phyloP scores from a whole-genome alignment of 345 rosid genomes.

The Arabis hirsuta region DNA sequence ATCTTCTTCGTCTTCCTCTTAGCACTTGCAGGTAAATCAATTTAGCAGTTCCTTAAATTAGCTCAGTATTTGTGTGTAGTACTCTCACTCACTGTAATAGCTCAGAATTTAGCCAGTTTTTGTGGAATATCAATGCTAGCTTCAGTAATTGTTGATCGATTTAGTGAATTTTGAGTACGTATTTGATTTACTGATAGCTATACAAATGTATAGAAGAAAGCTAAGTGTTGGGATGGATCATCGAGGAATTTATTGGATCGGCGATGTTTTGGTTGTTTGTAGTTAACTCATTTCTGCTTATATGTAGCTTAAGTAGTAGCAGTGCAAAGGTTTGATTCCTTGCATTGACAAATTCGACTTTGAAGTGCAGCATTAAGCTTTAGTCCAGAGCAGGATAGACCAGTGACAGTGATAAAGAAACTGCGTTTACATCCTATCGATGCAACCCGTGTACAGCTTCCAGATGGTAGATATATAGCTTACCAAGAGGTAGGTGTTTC shows the following conservation, averaged over 20 bases:
- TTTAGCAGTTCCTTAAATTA: not conserved
- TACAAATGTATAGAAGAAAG: not conserved
- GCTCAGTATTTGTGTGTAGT: not conserved
- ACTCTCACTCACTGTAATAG: not conserved
- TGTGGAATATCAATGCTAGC: too few relatives aligned
- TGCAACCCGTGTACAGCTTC: conserved; percentile 70
- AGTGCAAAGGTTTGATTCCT: conserved; percentile 8
- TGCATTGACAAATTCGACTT: conserved; percentile 22
- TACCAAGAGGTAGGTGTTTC: conserved; percentile 76
- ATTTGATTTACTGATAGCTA: not conserved
- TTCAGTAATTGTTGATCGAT: not conserved
- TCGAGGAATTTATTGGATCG: not conserved
- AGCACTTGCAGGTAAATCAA: conserved; percentile 67
- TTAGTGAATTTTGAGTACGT: not conserved
- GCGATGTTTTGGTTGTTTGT: not conserved
- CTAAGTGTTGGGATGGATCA: not conserved
- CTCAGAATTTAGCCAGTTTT: too few relatives aligned
- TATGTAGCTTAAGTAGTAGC: not conserved
- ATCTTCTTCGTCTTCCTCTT: conserved; percentile 68
- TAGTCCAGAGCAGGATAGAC: conserved; percentile 47
- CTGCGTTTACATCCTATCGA: conserved; percentile 68
- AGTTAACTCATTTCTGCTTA: not conserved
- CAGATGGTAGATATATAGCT: conserved; percentile 88
- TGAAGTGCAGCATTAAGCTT: conserved; percentile 63
- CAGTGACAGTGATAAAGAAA: conserved; percentile 45